Base-by-base conservation (phyloP, 805 yeast species). In the Blastobotrys terrestris region DNA sequence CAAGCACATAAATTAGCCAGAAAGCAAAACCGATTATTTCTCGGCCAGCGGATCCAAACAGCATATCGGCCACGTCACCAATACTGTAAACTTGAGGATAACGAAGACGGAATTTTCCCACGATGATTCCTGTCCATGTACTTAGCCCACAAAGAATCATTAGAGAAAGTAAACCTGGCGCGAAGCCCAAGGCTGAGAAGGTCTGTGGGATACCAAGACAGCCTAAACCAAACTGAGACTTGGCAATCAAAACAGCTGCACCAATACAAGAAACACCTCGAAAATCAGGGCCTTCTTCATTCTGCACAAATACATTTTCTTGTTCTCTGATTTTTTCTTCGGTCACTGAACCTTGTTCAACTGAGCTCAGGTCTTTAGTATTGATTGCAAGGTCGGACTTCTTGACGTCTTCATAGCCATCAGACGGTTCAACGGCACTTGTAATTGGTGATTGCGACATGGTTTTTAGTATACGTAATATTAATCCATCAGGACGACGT, bases 191-290 rank as follows among this genome's bases (percentile, higher is more conserved):
- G 5, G 48, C 48, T 48, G 31, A 20, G 39, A 49, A 49, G n/a
- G 52, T 49, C 39, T 44, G 43, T 7, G 52, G 52, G 5, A 49
- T 41, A 31, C 52, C 48, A 7, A 49, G 43, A 21, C 43, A 48
- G 8, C 52, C 52, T 4, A 49, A 43, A 3, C 52, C 52, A 16
- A 49, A 43, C 21, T 49, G 52, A 11, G 48, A 18, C 15, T 49
- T 49, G 18, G 48, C 44, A 39, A 49, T 49, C 14, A 49, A 47
- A 3, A 44, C 48, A 8, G 52, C 52, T 13, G 52, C 52, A 4
- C 52, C 52, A 3, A 43, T 7, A 15, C 52, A 44, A 3, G 48
- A 44, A 7, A 49, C 35, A 2, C 52, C 52, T 15, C 52, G 52
- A 35, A 49, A 49, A 35, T 49, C 52, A n/a, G 52, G 52, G 6